These are phyloP conservation scores for Edaphochlamys debaryana DNA, from an alignment of 139 green algal species.

Conservation along the genomic window DNA sequence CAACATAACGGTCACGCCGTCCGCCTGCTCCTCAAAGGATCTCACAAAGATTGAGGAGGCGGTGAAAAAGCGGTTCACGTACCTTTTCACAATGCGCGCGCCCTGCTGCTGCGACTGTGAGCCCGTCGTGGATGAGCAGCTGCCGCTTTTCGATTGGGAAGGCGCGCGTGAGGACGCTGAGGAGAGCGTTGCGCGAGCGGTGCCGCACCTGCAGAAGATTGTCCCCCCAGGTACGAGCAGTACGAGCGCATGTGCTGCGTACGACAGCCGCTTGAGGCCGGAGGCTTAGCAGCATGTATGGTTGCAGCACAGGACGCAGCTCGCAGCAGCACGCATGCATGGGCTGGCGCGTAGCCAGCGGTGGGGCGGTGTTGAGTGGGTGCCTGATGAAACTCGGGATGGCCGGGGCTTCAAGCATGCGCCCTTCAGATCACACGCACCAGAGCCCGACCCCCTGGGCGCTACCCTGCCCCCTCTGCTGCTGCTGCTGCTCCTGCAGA, in stretches of 20 bases:
- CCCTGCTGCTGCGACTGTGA: slow-evolving; percentile 1
- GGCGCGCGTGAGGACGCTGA: neutral
- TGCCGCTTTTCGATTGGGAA: neutral
- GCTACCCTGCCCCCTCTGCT: neutral
- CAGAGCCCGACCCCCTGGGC: too few relatives aligned
- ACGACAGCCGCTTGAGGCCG: neutral
- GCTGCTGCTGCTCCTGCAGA: neutral
- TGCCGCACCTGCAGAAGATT: neutral
- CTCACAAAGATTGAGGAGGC: neutral
- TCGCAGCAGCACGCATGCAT: too few relatives aligned
- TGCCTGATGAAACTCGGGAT: too few relatives aligned
- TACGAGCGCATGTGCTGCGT: neutral
- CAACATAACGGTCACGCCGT: too few relatives aligned
- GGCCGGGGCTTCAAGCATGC: too few relatives aligned
- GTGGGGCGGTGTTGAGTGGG: too few relatives aligned
- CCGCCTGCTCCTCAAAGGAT: too few relatives aligned
- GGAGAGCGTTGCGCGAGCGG: neutral
- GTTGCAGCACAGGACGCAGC: too few relatives aligned
- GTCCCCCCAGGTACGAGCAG: neutral
- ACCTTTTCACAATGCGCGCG: neutral
- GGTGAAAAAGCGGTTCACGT: neutral
- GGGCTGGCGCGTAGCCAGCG: too few relatives aligned
- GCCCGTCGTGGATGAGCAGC: too few relatives aligned
- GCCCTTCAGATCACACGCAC: too few relatives aligned
- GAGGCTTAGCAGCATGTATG: neutral